Evolutionary conservation across 768 basidiomycete species (phyloP).

Genomic region (Russula compacta): DNA sequence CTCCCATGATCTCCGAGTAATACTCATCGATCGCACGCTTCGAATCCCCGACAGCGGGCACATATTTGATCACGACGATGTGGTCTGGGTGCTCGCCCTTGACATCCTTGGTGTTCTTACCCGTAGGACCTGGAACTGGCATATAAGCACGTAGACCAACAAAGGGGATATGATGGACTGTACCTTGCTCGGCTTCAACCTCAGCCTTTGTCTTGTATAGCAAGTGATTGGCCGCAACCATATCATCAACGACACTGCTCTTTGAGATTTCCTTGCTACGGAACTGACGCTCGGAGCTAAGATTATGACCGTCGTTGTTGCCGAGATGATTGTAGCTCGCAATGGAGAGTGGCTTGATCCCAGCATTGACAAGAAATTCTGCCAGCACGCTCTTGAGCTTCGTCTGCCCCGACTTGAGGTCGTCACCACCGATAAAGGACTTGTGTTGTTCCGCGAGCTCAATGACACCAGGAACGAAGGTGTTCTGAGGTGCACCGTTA

Average conservation of each 20-base stretch:
- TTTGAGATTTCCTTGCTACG: conserved; percentile 98
- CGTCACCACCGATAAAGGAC: conserved; percentile 95
- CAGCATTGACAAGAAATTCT: conserved; percentile 97
- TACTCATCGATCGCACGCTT: conserved; percentile 99
- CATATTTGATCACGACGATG: conserved; percentile 93
- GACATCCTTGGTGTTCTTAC: conserved; percentile 38
- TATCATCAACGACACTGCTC: conserved; percentile 95
- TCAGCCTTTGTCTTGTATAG: conserved; percentile 76
- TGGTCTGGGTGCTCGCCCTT: conserved; percentile 99
- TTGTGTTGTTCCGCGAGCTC: conserved; percentile 81
- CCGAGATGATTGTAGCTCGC: conserved; percentile 98
- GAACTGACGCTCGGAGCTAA: conserved; percentile 88
- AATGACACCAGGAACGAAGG: conserved; percentile 93
- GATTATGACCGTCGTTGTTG: conserved; percentile 93
- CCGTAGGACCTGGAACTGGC: conserved; percentile 28
- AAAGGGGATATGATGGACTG: neutral
- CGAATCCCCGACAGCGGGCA: conserved; percentile 92
- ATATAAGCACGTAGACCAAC: neutral
- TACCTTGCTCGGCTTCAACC: conserved; percentile 14
- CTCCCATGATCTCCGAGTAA: conserved; percentile 96
- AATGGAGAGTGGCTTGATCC: conserved; percentile 95
- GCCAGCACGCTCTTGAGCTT: conserved; percentile 95
- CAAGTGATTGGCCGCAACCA: conserved; percentile 86
- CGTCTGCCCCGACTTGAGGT: conserved; percentile 96
- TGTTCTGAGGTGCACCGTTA: conserved; percentile 98